phyloP scores from a whole-genome alignment of 192 early-diverging fungal genomes.

The Coemansia sp. region DNA sequence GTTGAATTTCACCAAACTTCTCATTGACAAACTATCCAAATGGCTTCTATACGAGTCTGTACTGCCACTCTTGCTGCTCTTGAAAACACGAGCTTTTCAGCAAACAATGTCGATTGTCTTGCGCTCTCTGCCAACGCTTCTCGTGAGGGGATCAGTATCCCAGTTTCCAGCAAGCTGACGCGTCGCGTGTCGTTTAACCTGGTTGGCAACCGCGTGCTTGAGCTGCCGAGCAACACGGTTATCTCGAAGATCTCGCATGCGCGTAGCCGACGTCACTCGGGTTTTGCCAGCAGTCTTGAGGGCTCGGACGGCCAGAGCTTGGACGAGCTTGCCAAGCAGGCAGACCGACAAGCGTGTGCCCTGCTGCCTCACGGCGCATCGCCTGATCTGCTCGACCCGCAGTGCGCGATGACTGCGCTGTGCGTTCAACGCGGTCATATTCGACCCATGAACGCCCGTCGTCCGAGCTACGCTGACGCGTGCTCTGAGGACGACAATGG shows the following conservation, averaged over 20 bases:
- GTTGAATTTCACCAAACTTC: background rate
- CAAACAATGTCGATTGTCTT: slow-evolving; percentile 1
- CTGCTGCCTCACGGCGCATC: slow-evolving; percentile 51
- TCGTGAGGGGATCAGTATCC: slow-evolving; percentile 17
- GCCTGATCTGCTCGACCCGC: slow-evolving; percentile 34
- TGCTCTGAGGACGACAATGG: background rate
- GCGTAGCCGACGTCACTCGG: slow-evolving; percentile 19
- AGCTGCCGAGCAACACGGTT: slow-evolving; percentile 48
- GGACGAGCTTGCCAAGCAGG: slow-evolving; percentile 27
- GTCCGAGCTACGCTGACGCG: background rate
- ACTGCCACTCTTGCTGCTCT: slow-evolving; percentile 38
- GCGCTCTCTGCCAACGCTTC: slow-evolving; percentile 2
- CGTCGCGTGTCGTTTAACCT: slow-evolving; percentile 55
- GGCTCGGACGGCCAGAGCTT: slow-evolving; percentile 12
- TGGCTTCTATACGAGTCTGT: slow-evolving; percentile 55
- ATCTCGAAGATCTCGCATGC: slow-evolving; percentile 47
- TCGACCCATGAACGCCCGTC: slow-evolving; percentile 21
- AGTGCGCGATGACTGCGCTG: slow-evolving; percentile 49
- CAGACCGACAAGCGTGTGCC: slow-evolving; percentile 31
- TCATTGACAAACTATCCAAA: slow-evolving; percentile 6
- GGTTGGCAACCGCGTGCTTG: slow-evolving; percentile 38
- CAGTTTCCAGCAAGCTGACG: slow-evolving; percentile 12
- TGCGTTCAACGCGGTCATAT: slow-evolving; percentile 52
- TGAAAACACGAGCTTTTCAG: background rate
- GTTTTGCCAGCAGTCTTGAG: slow-evolving; percentile 14